Evolutionary conservation across 2,329 filamentous ascomycete species (phyloP).

Genomic region (Botryotinia narcissicola): DNA sequence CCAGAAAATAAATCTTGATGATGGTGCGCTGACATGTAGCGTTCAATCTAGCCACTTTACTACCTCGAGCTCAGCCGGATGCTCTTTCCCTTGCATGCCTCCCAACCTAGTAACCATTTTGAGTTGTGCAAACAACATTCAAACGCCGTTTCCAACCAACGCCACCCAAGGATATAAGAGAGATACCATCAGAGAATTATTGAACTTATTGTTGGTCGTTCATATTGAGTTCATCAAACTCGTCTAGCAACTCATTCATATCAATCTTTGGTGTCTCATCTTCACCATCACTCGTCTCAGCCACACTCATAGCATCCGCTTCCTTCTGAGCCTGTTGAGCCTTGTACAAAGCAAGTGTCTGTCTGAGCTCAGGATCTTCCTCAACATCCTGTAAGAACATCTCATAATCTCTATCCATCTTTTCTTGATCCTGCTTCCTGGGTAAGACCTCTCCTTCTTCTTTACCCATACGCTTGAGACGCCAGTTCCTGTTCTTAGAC

Average conservation of each 20-base stretch:
- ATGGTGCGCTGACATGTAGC: slow-evolving; percentile 1
- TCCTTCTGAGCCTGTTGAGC: slow-evolving; percentile 47
- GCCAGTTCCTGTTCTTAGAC: slow-evolving; percentile 83
- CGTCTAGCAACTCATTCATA: slow-evolving; percentile 82
- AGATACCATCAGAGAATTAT: slow-evolving; percentile 9
- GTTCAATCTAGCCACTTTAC: neutral
- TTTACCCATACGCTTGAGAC: slow-evolving; percentile 86
- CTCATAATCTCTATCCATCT: slow-evolving; percentile 91
- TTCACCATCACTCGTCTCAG: slow-evolving; percentile 58
- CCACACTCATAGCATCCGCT: slow-evolving; percentile 65
- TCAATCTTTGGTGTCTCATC: slow-evolving; percentile 68
- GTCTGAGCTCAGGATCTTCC: slow-evolving; percentile 84
- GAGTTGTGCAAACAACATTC: slow-evolving; percentile 13
- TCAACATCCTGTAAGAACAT: slow-evolving; percentile 96
- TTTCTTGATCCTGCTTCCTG: slow-evolving; percentile 82
- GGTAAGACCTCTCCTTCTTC: slow-evolving; percentile 86
- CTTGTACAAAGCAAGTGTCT: slow-evolving; percentile 85
- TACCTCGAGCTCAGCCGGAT: neutral
- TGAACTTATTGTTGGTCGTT: slow-evolving; percentile 29
- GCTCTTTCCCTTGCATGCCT: neutral
- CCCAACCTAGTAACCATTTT: slow-evolving; percentile 5
- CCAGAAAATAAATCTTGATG: neutral
- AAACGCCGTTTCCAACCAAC: slow-evolving; percentile 16
- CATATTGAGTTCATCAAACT: slow-evolving; percentile 85
- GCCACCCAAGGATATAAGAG: slow-evolving; percentile 20